Percentiles rank a stretch among this genome's conserved stretches.
phyloP scores from a whole-genome alignment of 140 eudicot species.

The Flaveria floridana region DNA sequence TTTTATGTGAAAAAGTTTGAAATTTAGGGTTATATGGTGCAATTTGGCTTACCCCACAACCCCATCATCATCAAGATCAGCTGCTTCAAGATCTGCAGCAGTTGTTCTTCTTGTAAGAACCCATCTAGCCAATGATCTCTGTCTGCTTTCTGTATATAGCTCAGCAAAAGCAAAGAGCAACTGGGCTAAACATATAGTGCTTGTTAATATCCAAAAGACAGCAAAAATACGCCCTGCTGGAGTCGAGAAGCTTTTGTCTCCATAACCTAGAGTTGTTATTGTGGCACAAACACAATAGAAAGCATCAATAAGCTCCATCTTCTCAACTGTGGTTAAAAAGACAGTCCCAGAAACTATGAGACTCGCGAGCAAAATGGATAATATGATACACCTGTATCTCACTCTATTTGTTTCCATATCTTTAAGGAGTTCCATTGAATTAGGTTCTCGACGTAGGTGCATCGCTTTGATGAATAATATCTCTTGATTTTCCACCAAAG shows the following conservation, averaged over 20 bases:
- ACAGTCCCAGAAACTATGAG: conserved; percentile 61
- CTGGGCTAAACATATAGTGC: conserved; percentile 91
- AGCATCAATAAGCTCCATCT: conserved; percentile 65
- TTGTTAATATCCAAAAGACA: conserved; percentile 75
- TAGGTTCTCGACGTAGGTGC: conserved; percentile 47
- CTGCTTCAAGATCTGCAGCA: conserved; percentile 74
- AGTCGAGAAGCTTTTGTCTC: conserved; percentile 87
- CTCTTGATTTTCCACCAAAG: conserved; percentile 93
- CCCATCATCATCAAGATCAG: conserved; percentile 86
- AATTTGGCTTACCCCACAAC: conserved; percentile 59
- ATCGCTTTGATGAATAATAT: conserved; percentile 65
- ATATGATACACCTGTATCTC: conserved; percentile 61
- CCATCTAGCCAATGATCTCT: conserved; percentile 50
- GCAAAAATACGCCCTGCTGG: conserved; percentile 86
- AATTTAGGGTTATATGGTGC: not conserved
- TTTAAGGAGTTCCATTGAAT: conserved; percentile 48
- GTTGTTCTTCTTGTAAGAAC: conserved; percentile 75
- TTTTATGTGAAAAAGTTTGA: not conserved
- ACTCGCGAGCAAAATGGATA: conserved; percentile 42
- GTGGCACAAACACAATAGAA: conserved; percentile 90
- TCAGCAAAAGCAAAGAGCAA: conserved; percentile 77
- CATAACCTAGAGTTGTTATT: conserved; percentile 85
- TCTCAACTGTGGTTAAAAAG: conserved; percentile 57
- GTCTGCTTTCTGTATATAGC: too few species aligned
- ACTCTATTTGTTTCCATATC: conserved; percentile 68